Evolutionary conservation across 2,329 filamentous ascomycete species (phyloP), one percentile per base, ranked within the genome.

Genomic region (Curvularia sp.): DNA sequence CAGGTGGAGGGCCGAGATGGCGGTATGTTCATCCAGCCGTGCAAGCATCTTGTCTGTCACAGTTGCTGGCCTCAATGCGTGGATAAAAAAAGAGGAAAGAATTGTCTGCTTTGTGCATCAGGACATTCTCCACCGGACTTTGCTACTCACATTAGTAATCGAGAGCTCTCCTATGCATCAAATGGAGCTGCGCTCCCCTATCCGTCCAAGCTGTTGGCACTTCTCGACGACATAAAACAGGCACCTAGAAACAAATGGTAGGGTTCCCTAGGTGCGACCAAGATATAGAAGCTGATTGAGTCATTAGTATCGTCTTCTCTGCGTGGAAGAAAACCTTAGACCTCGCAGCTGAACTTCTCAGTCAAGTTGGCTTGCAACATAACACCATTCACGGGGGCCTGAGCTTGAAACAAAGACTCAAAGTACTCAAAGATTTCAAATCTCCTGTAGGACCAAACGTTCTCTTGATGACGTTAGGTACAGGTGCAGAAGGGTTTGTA

Each of bases 301-400:
- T 18, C 30, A 41, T 39, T 26, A 77, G 75, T 49, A 68, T 77
- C 49, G 60, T 77, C 13, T 77, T 77, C 57, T 75, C 73, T 18
- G 72, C 58, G 24, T 78, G 75, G 76, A 76, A 67, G 10, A 73
- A 70, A 24, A 76, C 70, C 43, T 61, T 78, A 2, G 67, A 73
- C 49, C 47, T 76, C 44, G 54, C 74, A 13, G 67, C 64, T 33
- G 52, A 58, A 30, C 62, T 74, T 18, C 61, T 75, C 31, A 52
- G 26, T 5, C 55, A 51, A n/a, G 50, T 66, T 15, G 39, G 46
- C 22, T 66, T 77, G 38, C 60, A 22, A 42, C 33, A 53, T 61
- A 22, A 18, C 5, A 46, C 9, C 24, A 62, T 68, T 26, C 54
- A 70, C 31, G 67, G 67, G 24, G 55, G 55, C 10, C 31, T 67